phyloP scores from a whole-genome alignment of 2,329 filamentous ascomycete genomes.

The Lojkania enalia region DNA sequence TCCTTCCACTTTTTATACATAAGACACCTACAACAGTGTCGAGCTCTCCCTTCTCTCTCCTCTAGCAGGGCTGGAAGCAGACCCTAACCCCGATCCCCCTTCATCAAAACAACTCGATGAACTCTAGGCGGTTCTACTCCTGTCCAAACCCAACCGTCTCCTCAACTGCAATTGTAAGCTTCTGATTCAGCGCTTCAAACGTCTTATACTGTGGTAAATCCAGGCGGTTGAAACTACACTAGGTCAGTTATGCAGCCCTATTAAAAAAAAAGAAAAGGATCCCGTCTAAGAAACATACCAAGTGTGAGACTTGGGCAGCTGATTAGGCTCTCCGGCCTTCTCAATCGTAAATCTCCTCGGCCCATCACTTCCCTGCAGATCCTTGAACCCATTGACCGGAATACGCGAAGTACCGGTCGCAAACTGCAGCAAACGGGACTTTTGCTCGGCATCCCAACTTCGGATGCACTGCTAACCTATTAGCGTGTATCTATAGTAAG shows the following conservation, averaged over 20 bases:
- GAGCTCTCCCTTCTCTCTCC: too few relatives aligned
- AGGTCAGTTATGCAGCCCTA: slow-evolving; percentile 20
- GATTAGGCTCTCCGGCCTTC: slow-evolving; percentile 88
- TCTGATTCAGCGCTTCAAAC: slow-evolving; percentile 80
- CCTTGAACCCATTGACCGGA: slow-evolving; percentile 98
- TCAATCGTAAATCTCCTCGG: slow-evolving; percentile 96
- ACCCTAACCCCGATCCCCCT: too few relatives aligned
- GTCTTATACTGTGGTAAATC: slow-evolving; percentile 93
- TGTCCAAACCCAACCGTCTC: slow-evolving; percentile 99
- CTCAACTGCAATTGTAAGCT: slow-evolving; percentile 95
- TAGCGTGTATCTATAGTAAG: slow-evolving; percentile 14
- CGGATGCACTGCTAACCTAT: slow-evolving; percentile 66
- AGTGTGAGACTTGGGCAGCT: slow-evolving; percentile 95
- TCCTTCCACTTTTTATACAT: too few relatives aligned
- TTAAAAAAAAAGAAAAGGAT: slow-evolving; percentile 4
- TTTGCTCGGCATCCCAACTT: slow-evolving; percentile 97
- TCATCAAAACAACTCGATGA: too few relatives aligned
- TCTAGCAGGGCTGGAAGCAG: too few relatives aligned
- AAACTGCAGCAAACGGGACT: slow-evolving; percentile 93
- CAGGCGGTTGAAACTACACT: slow-evolving; percentile 85
- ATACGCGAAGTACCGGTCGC: slow-evolving; percentile 97
- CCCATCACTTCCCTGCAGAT: slow-evolving; percentile 94
- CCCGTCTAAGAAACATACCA: slow-evolving; percentile 67
- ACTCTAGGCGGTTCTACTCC: too few relatives aligned
- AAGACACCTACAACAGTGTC: too few relatives aligned